Percentiles rank a stretch among this genome's conserved stretches.
These are phyloP conservation scores for Carallia pectinifolia DNA, from an alignment of 345 rosid species.

Conservation along the genomic window DNA sequence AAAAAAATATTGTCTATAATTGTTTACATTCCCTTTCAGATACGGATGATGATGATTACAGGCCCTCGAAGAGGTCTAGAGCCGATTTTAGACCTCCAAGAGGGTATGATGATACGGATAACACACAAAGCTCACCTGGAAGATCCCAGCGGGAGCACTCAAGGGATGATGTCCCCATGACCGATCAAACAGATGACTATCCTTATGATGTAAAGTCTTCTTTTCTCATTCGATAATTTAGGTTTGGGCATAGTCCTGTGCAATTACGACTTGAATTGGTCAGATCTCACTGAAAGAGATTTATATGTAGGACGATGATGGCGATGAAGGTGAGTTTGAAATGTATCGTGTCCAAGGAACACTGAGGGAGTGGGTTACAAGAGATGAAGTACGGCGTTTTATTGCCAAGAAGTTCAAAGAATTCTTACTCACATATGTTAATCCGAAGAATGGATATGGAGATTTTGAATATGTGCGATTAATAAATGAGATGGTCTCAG, in stretches of 20 bases:
- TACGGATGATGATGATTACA: slow-evolving; percentile 77
- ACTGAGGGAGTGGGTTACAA: slow-evolving; percentile 92
- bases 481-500: slow-evolving; percentile 89
- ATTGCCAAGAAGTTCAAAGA: slow-evolving; percentile 87
- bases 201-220: slow-evolving; percentile 49
- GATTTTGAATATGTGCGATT: slow-evolving; percentile 75
- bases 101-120: slow-evolving; percentile 66
- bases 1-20: neutral
- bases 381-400: slow-evolving; percentile 95
- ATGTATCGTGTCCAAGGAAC: slow-evolving; percentile 95
- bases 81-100: slow-evolving; percentile 63
- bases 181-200: slow-evolving; percentile 82
- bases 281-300: neutral
- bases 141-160: slow-evolving; percentile 54
- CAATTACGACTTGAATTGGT: neutral
- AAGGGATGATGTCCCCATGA: slow-evolving; percentile 85
- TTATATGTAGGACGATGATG: slow-evolving; percentile 58
- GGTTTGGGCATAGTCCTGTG: neutral
- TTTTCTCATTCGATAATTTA: neutral
- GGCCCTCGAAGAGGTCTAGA: slow-evolving; percentile 84
- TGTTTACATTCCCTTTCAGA: slow-evolving; percentile 37
- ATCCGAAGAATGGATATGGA: slow-evolving; percentile 63
- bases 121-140: slow-evolving; percentile 76
- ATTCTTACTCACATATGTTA: slow-evolving; percentile 73
- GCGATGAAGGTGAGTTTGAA: slow-evolving; percentile 80